These are phyloP conservation scores for Populus pruinosa DNA, from an alignment of 345 rosid species.

Conservation along the genomic window DNA sequence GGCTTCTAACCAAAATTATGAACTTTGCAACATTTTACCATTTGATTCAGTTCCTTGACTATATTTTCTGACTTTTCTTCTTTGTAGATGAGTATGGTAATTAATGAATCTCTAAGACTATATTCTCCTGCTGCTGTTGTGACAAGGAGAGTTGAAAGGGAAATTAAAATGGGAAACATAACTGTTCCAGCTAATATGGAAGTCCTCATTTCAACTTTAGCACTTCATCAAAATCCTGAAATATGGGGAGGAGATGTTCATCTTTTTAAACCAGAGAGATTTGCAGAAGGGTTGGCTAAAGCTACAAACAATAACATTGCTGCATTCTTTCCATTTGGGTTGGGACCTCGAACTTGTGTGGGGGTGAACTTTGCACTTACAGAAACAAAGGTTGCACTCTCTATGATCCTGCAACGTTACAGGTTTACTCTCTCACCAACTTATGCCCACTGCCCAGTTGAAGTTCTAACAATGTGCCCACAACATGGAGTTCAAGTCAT, in stretches of 20 bases:
- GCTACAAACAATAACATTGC: constrained; percentile 38
- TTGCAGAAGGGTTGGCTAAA: constrained; percentile 38
- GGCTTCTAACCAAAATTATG: neutral
- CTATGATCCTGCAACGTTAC: constrained; percentile 48
- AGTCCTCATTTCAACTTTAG: constrained; percentile 10
- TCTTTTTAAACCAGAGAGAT: constrained; percentile 46
- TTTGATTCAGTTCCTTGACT: neutral
- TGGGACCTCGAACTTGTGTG: constrained; percentile 42
- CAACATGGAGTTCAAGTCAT: constrained; percentile 41
- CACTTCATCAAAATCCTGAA: constrained; percentile 34
- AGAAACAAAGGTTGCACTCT: constrained; percentile 41
- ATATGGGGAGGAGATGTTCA: constrained; percentile 45
- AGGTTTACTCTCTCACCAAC: constrained; percentile 34
- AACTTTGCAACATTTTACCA: neutral
- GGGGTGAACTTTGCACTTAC: constrained; percentile 36
- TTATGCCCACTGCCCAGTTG: constrained; percentile 37
- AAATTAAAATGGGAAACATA: constrained; percentile 29
- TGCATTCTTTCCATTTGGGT: constrained; percentile 39
- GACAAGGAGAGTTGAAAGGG: constrained; percentile 18
- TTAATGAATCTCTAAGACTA: constrained; percentile 39
- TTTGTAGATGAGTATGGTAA: constrained; percentile 31
- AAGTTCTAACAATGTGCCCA: constrained; percentile 21
- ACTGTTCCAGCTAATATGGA: constrained; percentile 26
- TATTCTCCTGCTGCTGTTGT: constrained; percentile 29
- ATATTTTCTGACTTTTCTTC: neutral